Conservation (phyloP, 2,329 filamentous ascomycete species). For the Neofusicoccum umdonicola region DNA sequence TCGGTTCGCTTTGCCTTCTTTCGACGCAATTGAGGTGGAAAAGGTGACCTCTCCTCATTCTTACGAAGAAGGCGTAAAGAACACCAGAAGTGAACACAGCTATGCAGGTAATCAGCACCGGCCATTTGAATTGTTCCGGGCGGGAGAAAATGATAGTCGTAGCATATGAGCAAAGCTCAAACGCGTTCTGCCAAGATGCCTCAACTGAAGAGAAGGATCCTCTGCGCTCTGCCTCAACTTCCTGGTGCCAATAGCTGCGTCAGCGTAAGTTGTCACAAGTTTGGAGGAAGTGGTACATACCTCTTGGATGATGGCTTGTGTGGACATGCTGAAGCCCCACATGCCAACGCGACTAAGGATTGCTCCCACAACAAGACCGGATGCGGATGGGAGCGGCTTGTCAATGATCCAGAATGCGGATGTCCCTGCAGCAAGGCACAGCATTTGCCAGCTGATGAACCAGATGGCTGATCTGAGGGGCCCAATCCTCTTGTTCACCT, state of each 20-base stretch:
- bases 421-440: no score
- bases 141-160: conserved; percentile 60
- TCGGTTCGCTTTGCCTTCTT: background rate
- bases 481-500: no score
- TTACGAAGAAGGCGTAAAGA: conserved; percentile 36
- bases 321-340: no score
- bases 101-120: conserved; percentile 37
- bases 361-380: conserved; percentile 7
- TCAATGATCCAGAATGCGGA: background rate
- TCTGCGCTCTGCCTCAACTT: background rate
- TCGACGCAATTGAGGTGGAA: conserved; percentile 44
- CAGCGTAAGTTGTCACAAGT: background rate
- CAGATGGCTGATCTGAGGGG: no score
- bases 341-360: background rate
- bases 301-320: no score
- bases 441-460: no score
- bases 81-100: conserved; percentile 20
- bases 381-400: background rate
- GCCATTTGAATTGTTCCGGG: conserved; percentile 61
- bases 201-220: conserved; percentile 61
- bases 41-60: conserved; percentile 59
- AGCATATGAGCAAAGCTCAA: conserved; percentile 63
- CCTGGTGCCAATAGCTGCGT: background rate
- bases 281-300: no score
- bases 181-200: conserved; percentile 61